These are phyloP conservation scores for Leccinum proliferum DNA, from an alignment of 1,284 basidiomycete genomes.

Conservation along the genomic window DNA sequence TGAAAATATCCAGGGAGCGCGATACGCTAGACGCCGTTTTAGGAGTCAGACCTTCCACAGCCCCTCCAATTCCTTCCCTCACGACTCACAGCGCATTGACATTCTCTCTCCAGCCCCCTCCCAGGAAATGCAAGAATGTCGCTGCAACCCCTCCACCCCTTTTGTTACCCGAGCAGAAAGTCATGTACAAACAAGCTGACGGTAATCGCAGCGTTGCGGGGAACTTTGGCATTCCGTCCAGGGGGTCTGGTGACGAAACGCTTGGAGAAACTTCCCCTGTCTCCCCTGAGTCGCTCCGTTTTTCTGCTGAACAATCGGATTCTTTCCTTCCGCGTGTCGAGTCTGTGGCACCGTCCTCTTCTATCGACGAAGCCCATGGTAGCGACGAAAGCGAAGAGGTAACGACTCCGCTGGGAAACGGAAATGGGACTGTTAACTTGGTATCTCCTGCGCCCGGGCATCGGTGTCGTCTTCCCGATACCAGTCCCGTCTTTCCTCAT, in stretches of 20 bases:
- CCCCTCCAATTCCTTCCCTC: conserved; percentile 13
- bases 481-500: conserved; percentile 9
- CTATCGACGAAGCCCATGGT: not conserved
- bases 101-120: conserved; percentile 58
- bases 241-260: conserved; percentile 6
- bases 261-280: conserved; percentile 12
- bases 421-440: not conserved
- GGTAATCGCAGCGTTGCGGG: conserved; percentile 30
- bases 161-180: conserved; percentile 7
- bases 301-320: conserved; percentile 4
- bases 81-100: conserved; percentile 17
- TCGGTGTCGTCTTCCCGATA: not conserved
- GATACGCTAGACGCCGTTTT: conserved; percentile 16
- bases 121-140: conserved; percentile 43
- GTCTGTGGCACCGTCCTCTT: not conserved
- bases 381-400: conserved; percentile 5
- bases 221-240: conserved; percentile 25
- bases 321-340: conserved; percentile 6
- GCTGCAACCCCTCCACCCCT: conserved; percentile 1
- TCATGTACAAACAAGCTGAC: conserved; percentile 26
- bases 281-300: not conserved
- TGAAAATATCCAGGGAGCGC: conserved; percentile 52
- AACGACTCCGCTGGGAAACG: conserved; percentile 1
- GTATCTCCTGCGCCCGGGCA: not conserved
- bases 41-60: conserved; percentile 18